Conservation (phyloP, 768 basidiomycete species). For the Trametopsis cervina region DNA sequence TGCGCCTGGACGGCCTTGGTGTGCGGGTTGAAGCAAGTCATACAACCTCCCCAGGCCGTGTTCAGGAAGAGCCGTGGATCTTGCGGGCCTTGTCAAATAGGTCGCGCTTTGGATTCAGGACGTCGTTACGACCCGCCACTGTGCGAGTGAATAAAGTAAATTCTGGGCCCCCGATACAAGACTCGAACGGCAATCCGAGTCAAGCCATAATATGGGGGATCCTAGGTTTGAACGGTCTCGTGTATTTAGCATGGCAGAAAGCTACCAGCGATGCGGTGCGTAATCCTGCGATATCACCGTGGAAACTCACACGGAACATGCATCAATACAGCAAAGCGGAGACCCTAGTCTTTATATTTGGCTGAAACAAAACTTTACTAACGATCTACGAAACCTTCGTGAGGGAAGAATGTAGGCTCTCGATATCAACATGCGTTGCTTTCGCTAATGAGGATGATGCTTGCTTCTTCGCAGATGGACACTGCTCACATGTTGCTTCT, state of each 20-base stretch:
- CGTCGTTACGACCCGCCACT: too few relatives aligned
- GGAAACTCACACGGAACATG: slow-evolving; percentile 1
- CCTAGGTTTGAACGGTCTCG: slow-evolving; percentile 52
- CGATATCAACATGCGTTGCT: too few relatives aligned
- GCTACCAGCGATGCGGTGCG: slow-evolving; percentile 19
- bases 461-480: slow-evolving; percentile 55
- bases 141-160: too few relatives aligned
- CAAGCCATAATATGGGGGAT: slow-evolving; percentile 55
- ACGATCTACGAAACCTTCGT: slow-evolving; percentile 51
- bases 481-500: slow-evolving; percentile 62
- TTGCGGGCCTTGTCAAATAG: too few relatives aligned
- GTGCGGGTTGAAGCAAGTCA: too few relatives aligned
- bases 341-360: slow-evolving; percentile 33
- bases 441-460: not conserved
- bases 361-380: slow-evolving; percentile 60
- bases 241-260: slow-evolving; percentile 55
- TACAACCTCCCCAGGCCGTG: too few relatives aligned
- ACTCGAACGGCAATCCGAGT: slow-evolving; percentile 32
- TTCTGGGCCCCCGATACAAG: too few relatives aligned
- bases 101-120: too few relatives aligned
- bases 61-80: too few relatives aligned
- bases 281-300: not conserved
- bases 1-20: too few relatives aligned
- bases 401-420: slow-evolving; percentile 55
- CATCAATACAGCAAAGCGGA: slow-evolving; percentile 16